Evolutionary conservation across 176 grass and related monocot genomes (phyloP).

Genomic region (Alopecurus myosuroides): DNA sequence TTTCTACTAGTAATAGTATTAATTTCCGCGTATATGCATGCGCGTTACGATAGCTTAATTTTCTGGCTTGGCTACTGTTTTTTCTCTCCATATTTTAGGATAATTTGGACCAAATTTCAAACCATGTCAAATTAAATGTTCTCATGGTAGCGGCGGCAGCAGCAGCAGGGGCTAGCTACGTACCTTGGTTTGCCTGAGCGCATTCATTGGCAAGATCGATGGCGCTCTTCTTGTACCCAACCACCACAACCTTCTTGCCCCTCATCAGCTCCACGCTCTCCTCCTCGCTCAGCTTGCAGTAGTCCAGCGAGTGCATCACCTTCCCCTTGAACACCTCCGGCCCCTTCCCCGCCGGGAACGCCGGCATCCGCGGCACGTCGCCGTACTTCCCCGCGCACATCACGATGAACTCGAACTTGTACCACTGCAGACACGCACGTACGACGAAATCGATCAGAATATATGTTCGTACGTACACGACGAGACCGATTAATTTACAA

Average conservation of each 20-base stretch:
- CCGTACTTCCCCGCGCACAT: constrained; percentile 98
- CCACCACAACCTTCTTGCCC: constrained; percentile 84
- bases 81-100: neutral
- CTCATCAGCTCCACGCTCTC: constrained; percentile 63
- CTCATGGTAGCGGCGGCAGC: neutral
- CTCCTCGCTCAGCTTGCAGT: constrained; percentile 83
- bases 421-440: constrained; percentile 30
- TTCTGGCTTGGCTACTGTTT: neutral
- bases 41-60: neutral
- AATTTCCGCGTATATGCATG: neutral
- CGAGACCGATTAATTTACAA: neutral
- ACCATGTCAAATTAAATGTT: neutral
- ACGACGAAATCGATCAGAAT: neutral
- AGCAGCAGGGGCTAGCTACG: neutral
- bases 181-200: constrained; percentile 87
- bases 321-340: constrained; percentile 68
- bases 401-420: constrained; percentile 91
- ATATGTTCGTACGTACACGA: neutral
- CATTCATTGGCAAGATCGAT: constrained; percentile 92
- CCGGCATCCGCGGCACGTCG: constrained; percentile 69
- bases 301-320: constrained; percentile 88
- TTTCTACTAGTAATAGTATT: constrained; percentile 6
- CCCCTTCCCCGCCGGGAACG: constrained; percentile 55
- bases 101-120: neutral
- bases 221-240: constrained; percentile 97